phyloP scores from a whole-genome alignment of 1,139 yeast species.

The Nakaseomyces nivariensis region DNA sequence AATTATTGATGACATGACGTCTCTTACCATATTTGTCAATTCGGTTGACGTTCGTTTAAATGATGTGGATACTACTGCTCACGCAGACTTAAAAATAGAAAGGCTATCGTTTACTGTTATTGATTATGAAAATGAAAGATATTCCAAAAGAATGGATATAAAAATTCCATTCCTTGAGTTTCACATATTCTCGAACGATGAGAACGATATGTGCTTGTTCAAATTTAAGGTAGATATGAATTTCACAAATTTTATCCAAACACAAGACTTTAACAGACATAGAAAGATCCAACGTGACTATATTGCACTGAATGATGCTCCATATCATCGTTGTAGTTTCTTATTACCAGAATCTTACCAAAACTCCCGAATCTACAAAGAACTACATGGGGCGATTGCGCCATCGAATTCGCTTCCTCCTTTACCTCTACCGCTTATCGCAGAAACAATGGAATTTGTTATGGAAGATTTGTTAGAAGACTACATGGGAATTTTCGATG shows the following conservation, averaged over 20 bases:
- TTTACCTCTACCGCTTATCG: constrained; percentile 51
- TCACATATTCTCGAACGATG: constrained; percentile 17
- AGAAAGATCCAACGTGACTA: constrained; percentile 53
- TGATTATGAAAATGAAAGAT: constrained; percentile 62
- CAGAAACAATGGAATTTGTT: constrained; percentile 34
- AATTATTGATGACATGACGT: constrained; percentile 57
- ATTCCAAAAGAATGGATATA: constrained; percentile 46
- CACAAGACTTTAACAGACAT: constrained; percentile 39
- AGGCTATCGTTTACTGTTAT: constrained; percentile 42
- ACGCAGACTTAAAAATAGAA: constrained; percentile 28
- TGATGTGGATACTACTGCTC: constrained; percentile 26
- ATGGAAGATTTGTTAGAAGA: constrained; percentile 31
- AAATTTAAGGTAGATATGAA: constrained; percentile 46
- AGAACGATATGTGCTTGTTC: constrained; percentile 14
- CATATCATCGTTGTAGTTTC: constrained; percentile 72
- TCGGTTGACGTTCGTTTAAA: constrained; percentile 27
- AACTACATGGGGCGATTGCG: constrained; percentile 42
- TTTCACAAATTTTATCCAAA: constrained; percentile 51
- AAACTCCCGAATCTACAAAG: constrained; percentile 35
- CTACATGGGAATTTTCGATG: constrained; percentile 5
- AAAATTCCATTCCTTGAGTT: constrained; percentile 36
- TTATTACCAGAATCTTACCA: constrained; percentile 44
- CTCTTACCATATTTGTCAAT: constrained; percentile 33
- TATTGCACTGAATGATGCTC: constrained; percentile 63
- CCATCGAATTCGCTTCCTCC: constrained; percentile 60